Evolutionary conservation across 495 filamentous ascomycete species (phyloP).

Genomic region (Aspergillus egyptiacus): DNA sequence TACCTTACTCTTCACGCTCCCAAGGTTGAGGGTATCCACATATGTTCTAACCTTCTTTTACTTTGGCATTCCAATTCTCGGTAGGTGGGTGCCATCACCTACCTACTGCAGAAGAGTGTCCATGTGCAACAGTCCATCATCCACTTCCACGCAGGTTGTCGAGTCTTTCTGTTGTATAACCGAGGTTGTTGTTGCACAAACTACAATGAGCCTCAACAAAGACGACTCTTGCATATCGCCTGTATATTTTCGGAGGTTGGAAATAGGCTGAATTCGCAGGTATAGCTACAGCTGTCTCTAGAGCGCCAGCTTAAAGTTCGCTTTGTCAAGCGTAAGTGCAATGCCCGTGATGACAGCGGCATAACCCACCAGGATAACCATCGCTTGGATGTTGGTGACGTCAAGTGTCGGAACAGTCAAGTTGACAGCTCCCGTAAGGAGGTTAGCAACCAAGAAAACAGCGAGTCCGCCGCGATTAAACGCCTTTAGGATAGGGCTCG

Average conservation of each 20-base stretch:
- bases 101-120: no score
- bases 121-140: not conserved
- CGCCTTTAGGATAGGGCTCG: conserved; percentile 69
- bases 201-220: not conserved
- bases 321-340: conserved; percentile 65
- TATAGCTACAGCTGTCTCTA: conserved; percentile 5
- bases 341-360: conserved; percentile 56
- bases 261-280: no score
- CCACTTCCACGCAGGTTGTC: not conserved
- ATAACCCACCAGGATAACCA: conserved; percentile 72
- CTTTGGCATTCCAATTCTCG: no score
- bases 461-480: conserved; percentile 86
- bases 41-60: no score
- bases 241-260: no score
- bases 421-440: conserved; percentile 85
- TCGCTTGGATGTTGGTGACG: conserved; percentile 52
- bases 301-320: conserved; percentile 67
- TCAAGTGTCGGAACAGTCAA: conserved; percentile 76
- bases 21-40: no score
- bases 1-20: not conserved
- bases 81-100: no score
- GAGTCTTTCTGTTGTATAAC: not conserved
- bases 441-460: conserved; percentile 82
- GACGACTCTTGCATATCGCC: not conserved
- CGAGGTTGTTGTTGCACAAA: not conserved